Conservation (phyloP, 768 basidiomycete species). For the Suillus cothurnatus region DNA sequence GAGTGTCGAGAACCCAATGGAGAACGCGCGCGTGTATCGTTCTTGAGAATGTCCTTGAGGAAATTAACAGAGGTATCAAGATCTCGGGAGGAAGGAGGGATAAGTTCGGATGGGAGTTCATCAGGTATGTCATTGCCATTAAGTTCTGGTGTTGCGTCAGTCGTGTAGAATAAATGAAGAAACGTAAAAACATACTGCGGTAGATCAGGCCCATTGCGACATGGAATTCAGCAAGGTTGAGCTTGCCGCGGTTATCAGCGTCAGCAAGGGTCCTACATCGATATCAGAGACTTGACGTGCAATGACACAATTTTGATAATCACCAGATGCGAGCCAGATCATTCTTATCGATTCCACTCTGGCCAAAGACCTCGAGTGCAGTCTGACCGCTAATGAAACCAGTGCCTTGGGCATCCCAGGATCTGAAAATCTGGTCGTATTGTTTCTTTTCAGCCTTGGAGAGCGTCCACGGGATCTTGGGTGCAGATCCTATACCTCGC, state of each 20-base stretch:
- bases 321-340: slow-evolving; percentile 95
- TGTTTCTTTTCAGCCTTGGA: slow-evolving; percentile 92
- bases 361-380: slow-evolving; percentile 91
- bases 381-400: slow-evolving; percentile 87
- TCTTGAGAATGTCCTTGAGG: slow-evolving; percentile 82
- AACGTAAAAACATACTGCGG: slow-evolving; percentile 64
- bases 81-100: slow-evolving; percentile 90
- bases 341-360: slow-evolving; percentile 85
- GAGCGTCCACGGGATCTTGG: slow-evolving; percentile 84
- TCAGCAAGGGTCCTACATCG: slow-evolving; percentile 84
- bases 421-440: slow-evolving; percentile 94
- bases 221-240: slow-evolving; percentile 95
- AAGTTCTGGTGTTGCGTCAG: slow-evolving; percentile 53
- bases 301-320: slow-evolving; percentile 27
- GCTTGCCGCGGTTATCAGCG: slow-evolving; percentile 89
- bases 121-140: slow-evolving; percentile 93
- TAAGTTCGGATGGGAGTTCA: slow-evolving; percentile 81
- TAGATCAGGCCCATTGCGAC: slow-evolving; percentile 99
- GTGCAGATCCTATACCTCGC: slow-evolving; percentile 62
- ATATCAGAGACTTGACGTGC: slow-evolving; percentile 6
- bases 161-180: not conserved
- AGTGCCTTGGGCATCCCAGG: slow-evolving; percentile 83
- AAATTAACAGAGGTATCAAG: slow-evolving; percentile 89
- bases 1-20: slow-evolving; percentile 52
- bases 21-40: slow-evolving; percentile 79